Base-by-base conservation (phyloP, 345 rosid genomes). In the Rhodamnia argentea region DNA sequence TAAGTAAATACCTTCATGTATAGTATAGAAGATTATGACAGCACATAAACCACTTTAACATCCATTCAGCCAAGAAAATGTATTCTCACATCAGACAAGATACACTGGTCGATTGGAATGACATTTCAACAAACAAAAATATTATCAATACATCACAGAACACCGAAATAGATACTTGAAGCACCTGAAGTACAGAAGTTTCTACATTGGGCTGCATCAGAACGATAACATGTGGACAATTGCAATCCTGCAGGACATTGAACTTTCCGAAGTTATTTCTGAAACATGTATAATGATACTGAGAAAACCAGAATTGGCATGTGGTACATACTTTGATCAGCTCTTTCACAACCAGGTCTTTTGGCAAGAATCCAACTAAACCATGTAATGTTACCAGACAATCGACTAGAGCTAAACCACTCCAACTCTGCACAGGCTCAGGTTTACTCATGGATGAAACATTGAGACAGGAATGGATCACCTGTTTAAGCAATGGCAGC, bases 381-480 rank as follows among this genome's bases (percentile, higher is more conserved):
- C 98, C 98, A 74, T 96, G 95, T 85, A 95, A 85, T 81, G 99
- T 92, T 89, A 90, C 88, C 86, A 96, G 90, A 89, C 96, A 96
- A 90, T 96, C 99, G 82, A 91, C 85, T 54, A 96, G 91, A 56
- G 96, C 96, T 82, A 94, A 88, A 86, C 95, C 90, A 90, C 95
- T 92, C 99, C 99, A 96, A 89, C 96, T 93, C 89, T 92, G 98
- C 81, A 93, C 85, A 16, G 99, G 98, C 92, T 96, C 99, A 32
- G 98, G 94, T 90, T 91, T 95, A 89, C 93, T 94, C 90, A 86
- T 89, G 87, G 83, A 86, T 82, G 95, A 93, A 86, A 95, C 89
- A 86, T 89, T 88, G 82, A 94, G 89, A 88, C 95, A 94, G 86
- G 94, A 93, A 89, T 81, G 91, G 87, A 91, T 92, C 84, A 95